Evolutionary conservation across 129 eudicot genomes (phyloP).

Genomic region (Ambrosia trifida): DNA sequence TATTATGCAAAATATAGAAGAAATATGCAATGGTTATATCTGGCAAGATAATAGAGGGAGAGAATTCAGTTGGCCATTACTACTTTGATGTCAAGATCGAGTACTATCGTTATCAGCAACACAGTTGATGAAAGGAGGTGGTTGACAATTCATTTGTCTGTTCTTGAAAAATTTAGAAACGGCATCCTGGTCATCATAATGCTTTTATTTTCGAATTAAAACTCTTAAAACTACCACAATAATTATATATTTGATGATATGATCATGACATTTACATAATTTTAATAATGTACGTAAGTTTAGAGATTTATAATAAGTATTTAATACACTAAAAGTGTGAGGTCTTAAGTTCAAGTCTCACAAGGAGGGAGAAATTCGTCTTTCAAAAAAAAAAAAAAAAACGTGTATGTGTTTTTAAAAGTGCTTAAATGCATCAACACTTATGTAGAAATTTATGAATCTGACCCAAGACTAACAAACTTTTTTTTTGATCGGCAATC

Average conservation of each 20-base stretch:
- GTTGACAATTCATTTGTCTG: conserved; percentile 25
- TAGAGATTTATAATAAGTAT: too few species aligned
- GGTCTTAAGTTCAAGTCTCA: too few species aligned
- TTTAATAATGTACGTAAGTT: too few species aligned
- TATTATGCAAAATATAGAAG: background rate
- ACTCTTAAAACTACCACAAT: background rate
- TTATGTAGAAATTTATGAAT: too few species aligned
- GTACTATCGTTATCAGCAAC: conserved; percentile 4
- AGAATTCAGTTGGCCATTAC: conserved; percentile 13
- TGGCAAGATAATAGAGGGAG: conserved; percentile 7
- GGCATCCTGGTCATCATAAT: conserved; percentile 32
- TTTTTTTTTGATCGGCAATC: too few species aligned
- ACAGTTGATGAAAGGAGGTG: conserved; percentile 12
- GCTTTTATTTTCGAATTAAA: background rate
- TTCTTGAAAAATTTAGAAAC: conserved; percentile 23
- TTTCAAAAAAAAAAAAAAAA: too few species aligned
- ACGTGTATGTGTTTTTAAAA: too few species aligned
- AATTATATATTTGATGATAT: background rate
- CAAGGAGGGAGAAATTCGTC: too few species aligned
- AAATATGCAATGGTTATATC: conserved; percentile 7
- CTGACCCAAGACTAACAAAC: too few species aligned
- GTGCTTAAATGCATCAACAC: too few species aligned
- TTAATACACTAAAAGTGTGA: too few species aligned
- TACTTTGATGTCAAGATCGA: conserved; percentile 8
- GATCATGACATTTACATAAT: background rate